Percentiles rank a stretch among this genome's conserved stretches.
These are phyloP conservation scores for Colletotrichum navitas DNA, from an alignment of 2,329 filamentous ascomycete genomes.

Conservation along the genomic window DNA sequence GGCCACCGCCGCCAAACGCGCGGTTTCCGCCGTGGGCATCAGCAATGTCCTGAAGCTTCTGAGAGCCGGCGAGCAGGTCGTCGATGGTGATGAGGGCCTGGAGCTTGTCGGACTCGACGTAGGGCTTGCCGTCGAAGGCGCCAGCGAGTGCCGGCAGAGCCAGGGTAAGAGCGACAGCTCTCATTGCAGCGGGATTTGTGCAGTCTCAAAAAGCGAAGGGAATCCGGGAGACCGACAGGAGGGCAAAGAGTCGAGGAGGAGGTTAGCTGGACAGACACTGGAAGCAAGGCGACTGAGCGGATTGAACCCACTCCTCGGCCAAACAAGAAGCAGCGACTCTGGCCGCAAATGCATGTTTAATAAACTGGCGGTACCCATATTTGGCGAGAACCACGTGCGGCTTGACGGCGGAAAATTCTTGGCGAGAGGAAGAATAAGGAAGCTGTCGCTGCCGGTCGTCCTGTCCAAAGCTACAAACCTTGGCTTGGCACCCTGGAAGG, in stretches of 20 bases:
- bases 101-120: constrained; percentile 55
- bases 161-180: constrained; percentile 45
- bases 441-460: constrained; percentile 13
- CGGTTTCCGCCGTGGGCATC: constrained; percentile 57
- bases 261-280: too few species aligned
- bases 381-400: neutral
- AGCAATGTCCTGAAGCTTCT: constrained; percentile 60
- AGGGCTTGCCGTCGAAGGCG: constrained; percentile 45
- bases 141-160: constrained; percentile 45
- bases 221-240: neutral
- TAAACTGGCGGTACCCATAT: neutral
- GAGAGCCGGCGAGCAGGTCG: constrained; percentile 57
- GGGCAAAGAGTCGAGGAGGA: neutral
- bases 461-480: neutral
- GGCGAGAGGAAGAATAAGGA: constrained; percentile 37
- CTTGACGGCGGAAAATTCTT: neutral
- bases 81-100: constrained; percentile 55
- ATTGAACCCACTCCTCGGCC: too few species aligned
- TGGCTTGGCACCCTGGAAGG: neutral
- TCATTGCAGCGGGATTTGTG: constrained; percentile 27
- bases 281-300: neutral
- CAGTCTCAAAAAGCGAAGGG: neutral
- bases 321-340: neutral
- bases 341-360: neutral
- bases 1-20: constrained; percentile 58